Evolutionary conservation across 2,329 filamentous ascomycete species (phyloP).

Genomic region (Sclerotinia spermophila): DNA sequence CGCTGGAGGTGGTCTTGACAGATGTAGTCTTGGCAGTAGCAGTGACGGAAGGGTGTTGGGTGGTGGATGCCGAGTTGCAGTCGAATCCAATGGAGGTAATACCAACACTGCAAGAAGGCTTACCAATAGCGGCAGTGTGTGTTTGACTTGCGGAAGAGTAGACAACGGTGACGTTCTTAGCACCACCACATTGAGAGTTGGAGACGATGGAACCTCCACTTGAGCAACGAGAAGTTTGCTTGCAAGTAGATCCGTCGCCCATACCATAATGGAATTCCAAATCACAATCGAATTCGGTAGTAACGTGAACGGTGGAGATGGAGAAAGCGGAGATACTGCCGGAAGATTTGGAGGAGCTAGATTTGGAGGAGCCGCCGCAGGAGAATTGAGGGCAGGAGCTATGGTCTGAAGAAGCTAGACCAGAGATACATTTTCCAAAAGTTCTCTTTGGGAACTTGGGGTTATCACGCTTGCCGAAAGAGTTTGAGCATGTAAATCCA

Average conservation of each 20-base stretch:
- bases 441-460: constrained; percentile 37
- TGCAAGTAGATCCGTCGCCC: constrained; percentile 78
- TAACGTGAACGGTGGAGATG: constrained; percentile 69
- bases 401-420: constrained; percentile 45
- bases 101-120: constrained; percentile 63
- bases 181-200: constrained; percentile 92
- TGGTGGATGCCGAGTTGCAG: constrained; percentile 47
- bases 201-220: constrained; percentile 64
- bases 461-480: constrained; percentile 56
- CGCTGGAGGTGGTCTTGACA: constrained; percentile 7
- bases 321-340: constrained; percentile 58
- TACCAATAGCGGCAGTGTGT: constrained; percentile 49
- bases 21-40: constrained; percentile 13
- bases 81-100: constrained; percentile 74
- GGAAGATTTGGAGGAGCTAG: constrained; percentile 32
- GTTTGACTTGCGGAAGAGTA: constrained; percentile 45
- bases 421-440: constrained; percentile 56
- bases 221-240: constrained; percentile 68
- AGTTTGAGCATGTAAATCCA: constrained; percentile 66
- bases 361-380: constrained; percentile 40
- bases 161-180: constrained; percentile 72
- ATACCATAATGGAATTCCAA: constrained; percentile 86
- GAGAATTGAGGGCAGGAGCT: constrained; percentile 55
- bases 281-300: constrained; percentile 69
- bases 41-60: constrained; percentile 23